phyloP scores from a whole-genome alignment of 352 stramenopile species.

The Phytophthora pisi region DNA sequence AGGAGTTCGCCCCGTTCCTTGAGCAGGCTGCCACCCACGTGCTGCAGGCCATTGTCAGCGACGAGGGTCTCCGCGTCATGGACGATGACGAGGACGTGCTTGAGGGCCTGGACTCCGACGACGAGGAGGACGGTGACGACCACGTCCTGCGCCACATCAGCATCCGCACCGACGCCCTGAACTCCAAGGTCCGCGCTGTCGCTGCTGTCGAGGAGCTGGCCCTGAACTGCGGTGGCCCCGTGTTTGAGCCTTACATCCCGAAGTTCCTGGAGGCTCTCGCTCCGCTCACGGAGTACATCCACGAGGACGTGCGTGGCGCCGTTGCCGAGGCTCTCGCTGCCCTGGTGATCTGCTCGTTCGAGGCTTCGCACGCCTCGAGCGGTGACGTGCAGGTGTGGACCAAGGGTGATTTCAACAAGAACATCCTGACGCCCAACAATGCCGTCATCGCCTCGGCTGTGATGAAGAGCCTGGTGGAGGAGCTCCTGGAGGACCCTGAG shows the following conservation, averaged over 20 bases:
- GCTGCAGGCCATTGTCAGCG: constrained; percentile 72
- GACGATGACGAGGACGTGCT: constrained; percentile 76
- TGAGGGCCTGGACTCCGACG: constrained; percentile 79
- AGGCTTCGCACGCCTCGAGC: constrained; percentile 71
- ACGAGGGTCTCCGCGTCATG: constrained; percentile 77
- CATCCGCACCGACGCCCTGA: constrained; percentile 86
- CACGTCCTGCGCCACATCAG: constrained; percentile 80
- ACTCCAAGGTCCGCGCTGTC: constrained; percentile 85
- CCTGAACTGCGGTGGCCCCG: constrained; percentile 70
- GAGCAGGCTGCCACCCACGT: constrained; percentile 75
- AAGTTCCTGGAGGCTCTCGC: constrained; percentile 84
- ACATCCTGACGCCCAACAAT: constrained; percentile 81
- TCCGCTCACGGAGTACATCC: constrained; percentile 85
- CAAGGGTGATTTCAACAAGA: constrained; percentile 85
- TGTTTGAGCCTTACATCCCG: constrained; percentile 86
- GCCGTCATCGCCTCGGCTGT: constrained; percentile 74
- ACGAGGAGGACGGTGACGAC: constrained; percentile 80
- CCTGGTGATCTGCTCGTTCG: constrained; percentile 87
- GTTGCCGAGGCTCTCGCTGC: constrained; percentile 81
- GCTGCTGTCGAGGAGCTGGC: constrained; percentile 85
- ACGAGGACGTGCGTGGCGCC: constrained; percentile 83
- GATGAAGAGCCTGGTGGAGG: constrained; percentile 78
- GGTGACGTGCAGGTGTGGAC: constrained; percentile 86
- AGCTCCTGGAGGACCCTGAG: constrained; percentile 83
- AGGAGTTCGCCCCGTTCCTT: constrained; percentile 96